Evolutionary conservation across 2,329 filamentous ascomycete species (phyloP).

Genomic region (Torrubiellomyces zombiae): DNA sequence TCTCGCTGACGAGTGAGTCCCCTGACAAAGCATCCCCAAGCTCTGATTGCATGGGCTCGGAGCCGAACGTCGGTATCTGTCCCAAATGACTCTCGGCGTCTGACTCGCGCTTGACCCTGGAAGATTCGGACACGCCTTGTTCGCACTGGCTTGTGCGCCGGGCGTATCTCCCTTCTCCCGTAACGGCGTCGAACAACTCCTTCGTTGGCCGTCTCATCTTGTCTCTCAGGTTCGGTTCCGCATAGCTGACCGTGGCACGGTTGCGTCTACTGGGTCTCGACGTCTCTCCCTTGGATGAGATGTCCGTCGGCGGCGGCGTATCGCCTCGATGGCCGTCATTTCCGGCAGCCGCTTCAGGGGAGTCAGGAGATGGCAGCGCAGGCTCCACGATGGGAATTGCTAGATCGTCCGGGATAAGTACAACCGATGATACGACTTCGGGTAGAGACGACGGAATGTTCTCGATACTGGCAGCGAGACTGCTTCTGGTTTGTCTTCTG

Average conservation of each 20-base stretch:
- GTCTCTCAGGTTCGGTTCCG: slow-evolving; percentile 62
- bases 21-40: too few relatives aligned
- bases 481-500: too few relatives aligned
- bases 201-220: slow-evolving; percentile 75
- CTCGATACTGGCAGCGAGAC: slow-evolving; percentile 9
- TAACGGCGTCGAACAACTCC: slow-evolving; percentile 57
- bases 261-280: slow-evolving; percentile 50
- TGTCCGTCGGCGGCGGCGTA: slow-evolving; percentile 43
- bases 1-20: too few relatives aligned
- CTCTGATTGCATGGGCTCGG: slow-evolving; percentile 4
- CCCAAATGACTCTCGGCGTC: slow-evolving; percentile 14
- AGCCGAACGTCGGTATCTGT: slow-evolving; percentile 7
- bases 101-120: slow-evolving; percentile 17
- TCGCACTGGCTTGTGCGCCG: slow-evolving; percentile 22
- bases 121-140: slow-evolving; percentile 9
- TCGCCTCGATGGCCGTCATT: slow-evolving; percentile 24
- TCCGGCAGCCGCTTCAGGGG: slow-evolving; percentile 26
- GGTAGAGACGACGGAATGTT: too few relatives aligned
- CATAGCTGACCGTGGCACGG: slow-evolving; percentile 57
- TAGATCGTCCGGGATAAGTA: slow-evolving; percentile 7
- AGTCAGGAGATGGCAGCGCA: slow-evolving; percentile 27
- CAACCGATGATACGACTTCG: slow-evolving; percentile 7
- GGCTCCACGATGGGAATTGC: slow-evolving; percentile 19
- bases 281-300: slow-evolving; percentile 37
- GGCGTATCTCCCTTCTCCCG: slow-evolving; percentile 40